A percentile compares a stretch with the other conserved stretches of the same genome.
These are phyloP conservation scores for Exophiala dermatitidis DNA, from an alignment of 2,329 filamentous ascomycete species.

Conservation along the genomic window DNA sequence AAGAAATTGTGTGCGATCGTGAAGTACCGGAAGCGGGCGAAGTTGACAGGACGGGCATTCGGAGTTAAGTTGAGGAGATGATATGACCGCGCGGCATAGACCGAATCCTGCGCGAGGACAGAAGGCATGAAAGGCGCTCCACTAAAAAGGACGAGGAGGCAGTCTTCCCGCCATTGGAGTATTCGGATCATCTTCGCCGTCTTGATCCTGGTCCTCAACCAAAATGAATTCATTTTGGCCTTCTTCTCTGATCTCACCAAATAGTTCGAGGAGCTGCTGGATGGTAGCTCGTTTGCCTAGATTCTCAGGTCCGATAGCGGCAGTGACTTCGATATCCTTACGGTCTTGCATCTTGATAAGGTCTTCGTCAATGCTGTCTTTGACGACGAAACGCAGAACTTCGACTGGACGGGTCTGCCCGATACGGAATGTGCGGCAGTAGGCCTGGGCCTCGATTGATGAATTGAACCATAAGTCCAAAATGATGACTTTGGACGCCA, in stretches of 20 bases:
- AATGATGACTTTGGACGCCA: slow-evolving; percentile 52
- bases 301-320: slow-evolving; percentile 15
- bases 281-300: slow-evolving; percentile 17
- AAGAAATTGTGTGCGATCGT: too few relatives aligned
- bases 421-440: slow-evolving; percentile 38
- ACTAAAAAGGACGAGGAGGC: slow-evolving; percentile 17
- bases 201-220: slow-evolving; percentile 17
- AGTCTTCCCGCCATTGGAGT: slow-evolving; percentile 5
- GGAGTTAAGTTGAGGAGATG: too few relatives aligned
- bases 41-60: too few relatives aligned
- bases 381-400: slow-evolving; percentile 52
- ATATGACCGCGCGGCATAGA: too few relatives aligned
- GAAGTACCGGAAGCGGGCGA: too few relatives aligned
- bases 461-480: slow-evolving; percentile 58
- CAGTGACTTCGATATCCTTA: slow-evolving; percentile 46
- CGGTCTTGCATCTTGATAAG: slow-evolving; percentile 49
- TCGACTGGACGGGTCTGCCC: slow-evolving; percentile 56
- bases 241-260: slow-evolving; percentile 23
- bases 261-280: slow-evolving; percentile 27
- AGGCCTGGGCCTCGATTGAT: slow-evolving; percentile 55
- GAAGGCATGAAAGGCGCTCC: not conserved
- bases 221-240: slow-evolving; percentile 18
- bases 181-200: slow-evolving; percentile 8
- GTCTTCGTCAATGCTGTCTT: slow-evolving; percentile 51
- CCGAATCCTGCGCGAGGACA: too few relatives aligned